Base-by-base conservation (phyloP, 2,329 filamentous ascomycete genomes). In the Biscogniauxia sp. region DNA sequence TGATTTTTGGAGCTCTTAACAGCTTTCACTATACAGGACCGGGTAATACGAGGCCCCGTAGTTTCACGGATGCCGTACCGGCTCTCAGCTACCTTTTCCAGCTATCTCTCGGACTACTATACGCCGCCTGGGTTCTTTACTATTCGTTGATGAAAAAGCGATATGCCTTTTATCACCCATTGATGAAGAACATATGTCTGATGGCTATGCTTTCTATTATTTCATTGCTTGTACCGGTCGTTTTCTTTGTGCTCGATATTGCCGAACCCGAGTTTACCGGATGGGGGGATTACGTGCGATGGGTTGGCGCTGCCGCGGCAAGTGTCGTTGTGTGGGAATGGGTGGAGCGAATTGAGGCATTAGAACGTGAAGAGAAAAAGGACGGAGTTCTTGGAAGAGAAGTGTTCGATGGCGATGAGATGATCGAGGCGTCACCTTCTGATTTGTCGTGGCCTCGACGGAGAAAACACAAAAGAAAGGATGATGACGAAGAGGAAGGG, bases 321-420 rank as follows among this genome's bases (percentile, higher is more conserved):
- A 96, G 92, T 76, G 93, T 97, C n/a, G 91, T 97, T 20, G 93
- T 97, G 1, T 97, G 93, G 93, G 93, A 97, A 75, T 97, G 93
- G 93, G 93, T 97, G 2, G 93, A 97, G 75, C 85, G 93, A 25
- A 97, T 97, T 54, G 93, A 97, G 74, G 92, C 93, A 0, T 76
- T 97, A 63, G 93, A 97, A 78, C 86, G 93, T 67, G 93, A 97
- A 74, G 93, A 97, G 74, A 92, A 93, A 76, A 96, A 96, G 76
- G 93, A 96, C 68, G 93, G 93, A 0, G 96, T 97, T 58, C 78
- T 97, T 1, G 93, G 93, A 3, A 83, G 93, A 64, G 93, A 97
- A 72, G 88, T 97, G 0, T 97, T 96, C 70, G 93, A 97, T 68
- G 93, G 93, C 3, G 93, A 97, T 69, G 93, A 97, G 72, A 96